Conservation (phyloP, 805 yeast genomes). For the Kodamaea jinghongensis region DNA sequence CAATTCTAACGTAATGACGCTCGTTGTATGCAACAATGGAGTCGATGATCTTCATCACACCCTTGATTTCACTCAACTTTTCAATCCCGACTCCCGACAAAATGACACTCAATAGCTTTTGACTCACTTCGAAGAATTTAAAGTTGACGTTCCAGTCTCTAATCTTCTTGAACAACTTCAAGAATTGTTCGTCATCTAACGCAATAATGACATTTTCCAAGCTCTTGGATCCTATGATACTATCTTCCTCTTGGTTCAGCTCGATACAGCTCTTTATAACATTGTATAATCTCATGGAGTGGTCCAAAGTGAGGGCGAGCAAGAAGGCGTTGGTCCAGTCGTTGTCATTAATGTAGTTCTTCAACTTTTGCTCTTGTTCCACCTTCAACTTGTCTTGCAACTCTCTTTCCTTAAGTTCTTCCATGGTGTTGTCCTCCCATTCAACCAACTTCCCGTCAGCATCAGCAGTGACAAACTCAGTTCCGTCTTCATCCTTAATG, state of each 20-base stretch:
- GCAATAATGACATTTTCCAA: slow-evolving; percentile 63
- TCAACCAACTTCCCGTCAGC: slow-evolving; percentile 90
- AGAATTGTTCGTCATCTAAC: slow-evolving; percentile 59
- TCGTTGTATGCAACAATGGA: slow-evolving; percentile 85
- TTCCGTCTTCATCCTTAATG: slow-evolving; percentile 63
- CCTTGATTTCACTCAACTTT: slow-evolving; percentile 60
- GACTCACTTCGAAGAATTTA: slow-evolving; percentile 75
- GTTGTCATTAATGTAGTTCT: slow-evolving; percentile 64
- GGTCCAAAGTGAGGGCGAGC: slow-evolving; percentile 81
- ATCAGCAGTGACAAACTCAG: slow-evolving; percentile 77
- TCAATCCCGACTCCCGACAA: slow-evolving; percentile 54
- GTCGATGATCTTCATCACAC: slow-evolving; percentile 65
- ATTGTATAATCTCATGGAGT: slow-evolving; percentile 82
- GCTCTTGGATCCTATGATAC: slow-evolving; percentile 52
- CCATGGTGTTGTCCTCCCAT: slow-evolving; percentile 88
- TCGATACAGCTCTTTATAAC: slow-evolving; percentile 64
- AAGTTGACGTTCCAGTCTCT: slow-evolving; percentile 96
- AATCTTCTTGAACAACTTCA: slow-evolving; percentile 63
- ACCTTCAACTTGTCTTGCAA: slow-evolving; percentile 52
- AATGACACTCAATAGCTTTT: slow-evolving; percentile 66
- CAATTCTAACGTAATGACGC: slow-evolving; percentile 76
- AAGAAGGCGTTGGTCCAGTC: slow-evolving; percentile 90
- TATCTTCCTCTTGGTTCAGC: slow-evolving; percentile 46
- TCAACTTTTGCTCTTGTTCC: slow-evolving; percentile 86
- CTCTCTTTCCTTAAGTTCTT: slow-evolving; percentile 53